Base-by-base conservation (phyloP, 78 protist species). In the Chrysochromulina tobinii region DNA sequence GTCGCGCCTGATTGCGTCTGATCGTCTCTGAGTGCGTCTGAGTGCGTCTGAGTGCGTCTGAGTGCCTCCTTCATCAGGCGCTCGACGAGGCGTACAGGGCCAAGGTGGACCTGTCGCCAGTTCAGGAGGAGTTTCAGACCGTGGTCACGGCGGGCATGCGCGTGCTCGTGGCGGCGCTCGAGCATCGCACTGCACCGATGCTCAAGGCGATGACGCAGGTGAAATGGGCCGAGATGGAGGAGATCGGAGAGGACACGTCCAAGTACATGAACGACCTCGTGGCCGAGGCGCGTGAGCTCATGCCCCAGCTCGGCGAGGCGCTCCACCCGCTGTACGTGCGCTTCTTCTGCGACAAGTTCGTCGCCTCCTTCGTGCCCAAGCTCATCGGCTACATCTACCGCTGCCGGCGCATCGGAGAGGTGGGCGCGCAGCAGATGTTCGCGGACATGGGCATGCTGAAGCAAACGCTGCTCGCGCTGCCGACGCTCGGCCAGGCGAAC, bases 311-410 rank as follows among this genome's bases (percentile, higher is more conserved):
- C 68, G 75, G 72, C 75, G 89, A 51, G 59, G 6, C 17, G 27
- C 48, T 50, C 50, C 59, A 11, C 7, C 61, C 61, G 50, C 9
- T 73, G 25, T 75, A 75, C n/a, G 84, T 87, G 25, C 11, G 23
- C 27, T 87, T 87, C 61, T 50, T 59, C 57, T 87, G 90, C 81
- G 81, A 68, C 61, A 87, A 87, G 81, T 38, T 87, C 66, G 90
- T 87, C 81, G 0, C 14, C 18, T 73, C 48, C 50, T 61, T 67
- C 90, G 50, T 87, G 61, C 81, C 90, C 27, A 69, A 73, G 15
- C 57, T 68, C 50, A 12, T 69, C 11, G 61, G 14, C 38, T 8
- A 0, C 81, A 61, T 87, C 61, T 59, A 69, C 79, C 23, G 75
- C 27, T 87, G 89, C 89, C 2, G 17, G 27, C 89, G 77, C 17